Evolutionary conservation across 768 basidiomycete genomes (phyloP).

Genomic region (Hemileccinum impolitum): DNA sequence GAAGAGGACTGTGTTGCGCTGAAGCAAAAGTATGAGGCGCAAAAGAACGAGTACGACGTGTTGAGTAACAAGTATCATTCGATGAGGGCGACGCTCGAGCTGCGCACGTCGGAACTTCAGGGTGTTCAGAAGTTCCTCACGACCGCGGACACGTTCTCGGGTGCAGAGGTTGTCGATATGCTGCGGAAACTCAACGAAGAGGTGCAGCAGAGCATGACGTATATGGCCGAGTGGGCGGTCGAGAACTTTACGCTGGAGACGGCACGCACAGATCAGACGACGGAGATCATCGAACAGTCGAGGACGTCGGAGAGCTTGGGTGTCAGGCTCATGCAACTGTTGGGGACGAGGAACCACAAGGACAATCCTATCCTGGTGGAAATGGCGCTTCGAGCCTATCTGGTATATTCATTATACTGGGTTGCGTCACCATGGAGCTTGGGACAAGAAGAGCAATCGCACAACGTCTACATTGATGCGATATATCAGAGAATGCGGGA

Average conservation of each 20-base stretch:
- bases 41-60: slow-evolving; percentile 12
- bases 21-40: slow-evolving; percentile 9
- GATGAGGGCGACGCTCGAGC: slow-evolving; percentile 29
- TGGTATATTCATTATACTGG: slow-evolving; percentile 19
- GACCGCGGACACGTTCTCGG: slow-evolving; percentile 39
- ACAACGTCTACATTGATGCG: slow-evolving; percentile 14
- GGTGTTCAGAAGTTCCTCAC: slow-evolving; percentile 42
- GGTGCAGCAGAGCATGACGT: slow-evolving; percentile 43
- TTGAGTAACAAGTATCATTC: slow-evolving; percentile 11
- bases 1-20: slow-evolving; percentile 5
- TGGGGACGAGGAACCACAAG: slow-evolving; percentile 20
- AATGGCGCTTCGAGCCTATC: slow-evolving; percentile 29
- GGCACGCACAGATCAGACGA: slow-evolving; percentile 1
- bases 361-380: slow-evolving; percentile 31
- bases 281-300: slow-evolving; percentile 7
- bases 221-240: slow-evolving; percentile 42
- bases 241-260: slow-evolving; percentile 33
- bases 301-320: slow-evolving; percentile 13
- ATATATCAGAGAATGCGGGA: slow-evolving; percentile 35
- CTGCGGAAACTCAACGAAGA: slow-evolving; percentile 43
- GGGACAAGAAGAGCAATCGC: slow-evolving; percentile 15
- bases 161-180: slow-evolving; percentile 41
- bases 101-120: slow-evolving; percentile 40
- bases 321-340: slow-evolving; percentile 14
- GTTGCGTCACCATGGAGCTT: slow-evolving; percentile 22